Base-by-base conservation (phyloP, 805 yeast genomes). In the Starmerella kuoi region DNA sequence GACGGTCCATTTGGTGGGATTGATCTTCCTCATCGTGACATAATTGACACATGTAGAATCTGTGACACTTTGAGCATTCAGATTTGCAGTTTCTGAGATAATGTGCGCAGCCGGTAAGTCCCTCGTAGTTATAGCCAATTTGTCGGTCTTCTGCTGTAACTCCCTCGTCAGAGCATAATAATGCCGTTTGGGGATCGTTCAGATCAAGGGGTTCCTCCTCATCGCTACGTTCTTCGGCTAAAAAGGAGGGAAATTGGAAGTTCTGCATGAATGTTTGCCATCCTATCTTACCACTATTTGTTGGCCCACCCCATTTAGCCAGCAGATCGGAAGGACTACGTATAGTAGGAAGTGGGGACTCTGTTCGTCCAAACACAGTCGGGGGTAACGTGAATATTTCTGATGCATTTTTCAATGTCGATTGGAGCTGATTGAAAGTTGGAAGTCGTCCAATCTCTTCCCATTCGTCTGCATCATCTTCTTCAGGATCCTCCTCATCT, bases 81-180 rank as follows among this genome's bases (percentile, higher is more conserved):
- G 82, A 60, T 57, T 86, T 85, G 62, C 94, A 85, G 46, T 78
- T 77, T 26, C 94, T 64, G 55, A 76, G 80, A 61, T 87, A 87
- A 61, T 87, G 96, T 18, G 63, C 64, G 57, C 96, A 87, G 2
- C 96, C 96, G 23, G 78, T 57, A 1, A 72, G 62, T 2, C 64
- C 63, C 12, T 63, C 62, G 11, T 61, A 61, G 24, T 60, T 53
- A 50, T 69, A 67, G 5, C 51, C 38, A n/a, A 49, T 45, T 15
- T 40, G 42, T 3, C 48, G 48, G 14, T 58, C 59, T 12, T 71
- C 73, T 45, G 72, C 68, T 46, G 73, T 75, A 35, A 48, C 11
- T 6, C 23, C 37, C 11, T 21, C 37, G 5, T 26, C 39, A 5
- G 40, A 31, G 24, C 43, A 47, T 9, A 80, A 73, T 52, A 62